Conservation (phyloP, 2,329 filamentous ascomycete species). For the Ascocoryne sarcoides region DNA sequence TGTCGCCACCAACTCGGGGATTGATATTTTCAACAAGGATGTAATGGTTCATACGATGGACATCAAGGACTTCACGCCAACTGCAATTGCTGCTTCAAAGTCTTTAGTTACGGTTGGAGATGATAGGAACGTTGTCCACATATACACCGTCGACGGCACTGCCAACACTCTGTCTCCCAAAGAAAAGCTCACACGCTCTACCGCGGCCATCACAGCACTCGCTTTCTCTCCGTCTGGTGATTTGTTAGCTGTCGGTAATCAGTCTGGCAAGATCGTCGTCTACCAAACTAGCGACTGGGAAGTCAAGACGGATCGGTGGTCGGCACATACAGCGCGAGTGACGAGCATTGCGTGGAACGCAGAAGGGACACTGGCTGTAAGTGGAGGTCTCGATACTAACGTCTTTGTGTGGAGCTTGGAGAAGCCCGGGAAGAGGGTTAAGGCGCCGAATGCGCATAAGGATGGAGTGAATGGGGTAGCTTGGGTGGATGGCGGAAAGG, state of each 20-base stretch:
- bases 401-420: conserved; percentile 84
- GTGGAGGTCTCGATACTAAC: conserved; percentile 82
- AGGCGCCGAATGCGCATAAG: conserved; percentile 84
- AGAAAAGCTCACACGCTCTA: conserved; percentile 52
- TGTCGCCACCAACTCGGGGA: conserved; percentile 43
- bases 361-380: conserved; percentile 68
- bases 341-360: conserved; percentile 69
- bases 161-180: conserved; percentile 39
- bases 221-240: conserved; percentile 73
- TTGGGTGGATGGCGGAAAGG: conserved; percentile 63
- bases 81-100: conserved; percentile 61
- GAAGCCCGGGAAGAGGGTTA: conserved; percentile 76
- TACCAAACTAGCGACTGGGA: conserved; percentile 60
- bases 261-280: conserved; percentile 78
- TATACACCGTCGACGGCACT: conserved; percentile 57
- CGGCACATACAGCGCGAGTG: conserved; percentile 59
- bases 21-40: conserved; percentile 52
- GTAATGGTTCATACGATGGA: conserved; percentile 46
- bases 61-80: conserved; percentile 55
- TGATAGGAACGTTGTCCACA: conserved; percentile 63
- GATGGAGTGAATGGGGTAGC: conserved; percentile 84
- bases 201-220: conserved; percentile 63
- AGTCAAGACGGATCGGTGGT: conserved; percentile 73
- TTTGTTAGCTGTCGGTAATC: conserved; percentile 73
- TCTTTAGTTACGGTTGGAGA: conserved; percentile 66